These are phyloP conservation scores for Pulveroboletus frians DNA, from an alignment of 768 basidiomycete genomes.

Conservation along the genomic window DNA sequence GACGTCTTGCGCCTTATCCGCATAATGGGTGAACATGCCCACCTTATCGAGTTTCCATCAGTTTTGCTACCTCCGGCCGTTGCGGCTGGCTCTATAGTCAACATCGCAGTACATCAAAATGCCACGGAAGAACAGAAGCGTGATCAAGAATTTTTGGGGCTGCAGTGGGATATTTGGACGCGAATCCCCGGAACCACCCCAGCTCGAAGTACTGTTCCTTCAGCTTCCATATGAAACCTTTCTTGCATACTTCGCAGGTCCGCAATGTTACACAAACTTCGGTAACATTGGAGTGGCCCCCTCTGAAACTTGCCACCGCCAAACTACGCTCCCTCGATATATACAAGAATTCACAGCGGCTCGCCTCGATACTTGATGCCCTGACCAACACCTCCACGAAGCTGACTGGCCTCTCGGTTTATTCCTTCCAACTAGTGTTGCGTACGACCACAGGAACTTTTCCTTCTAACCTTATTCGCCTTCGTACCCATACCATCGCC, in stretches of 20 bases:
- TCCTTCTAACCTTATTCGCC: constrained; percentile 76
- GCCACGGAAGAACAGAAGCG: constrained; percentile 75
- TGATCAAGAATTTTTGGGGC: constrained; percentile 74
- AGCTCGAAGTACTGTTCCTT: constrained; percentile 54
- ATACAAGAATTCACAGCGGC: constrained; percentile 85
- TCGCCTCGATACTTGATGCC: constrained; percentile 81
- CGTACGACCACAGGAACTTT: constrained; percentile 90
- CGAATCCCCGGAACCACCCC: constrained; percentile 61
- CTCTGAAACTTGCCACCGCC: constrained; percentile 77
- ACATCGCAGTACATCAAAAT: constrained; percentile 92
- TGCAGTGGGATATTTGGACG: constrained; percentile 83
- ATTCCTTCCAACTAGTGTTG: constrained; percentile 90
- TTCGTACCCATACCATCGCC: constrained; percentile 89
- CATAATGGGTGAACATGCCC: constrained; percentile 78
- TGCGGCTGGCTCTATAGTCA: constrained; percentile 92
- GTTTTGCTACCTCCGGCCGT: constrained; percentile 89
- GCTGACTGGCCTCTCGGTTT: constrained; percentile 77
- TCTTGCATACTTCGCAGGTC: constrained; percentile 43
- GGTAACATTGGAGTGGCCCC: constrained; percentile 93
- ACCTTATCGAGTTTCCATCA: constrained; percentile 97
- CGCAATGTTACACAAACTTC: constrained; percentile 96
- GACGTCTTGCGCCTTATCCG: constrained; percentile 10
- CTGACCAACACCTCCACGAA: constrained; percentile 83
- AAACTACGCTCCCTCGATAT: constrained; percentile 87
- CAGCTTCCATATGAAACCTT: background rate